Base-by-base conservation (phyloP, 208 protist genomes). In the Leptomonas seymouri region DNA sequence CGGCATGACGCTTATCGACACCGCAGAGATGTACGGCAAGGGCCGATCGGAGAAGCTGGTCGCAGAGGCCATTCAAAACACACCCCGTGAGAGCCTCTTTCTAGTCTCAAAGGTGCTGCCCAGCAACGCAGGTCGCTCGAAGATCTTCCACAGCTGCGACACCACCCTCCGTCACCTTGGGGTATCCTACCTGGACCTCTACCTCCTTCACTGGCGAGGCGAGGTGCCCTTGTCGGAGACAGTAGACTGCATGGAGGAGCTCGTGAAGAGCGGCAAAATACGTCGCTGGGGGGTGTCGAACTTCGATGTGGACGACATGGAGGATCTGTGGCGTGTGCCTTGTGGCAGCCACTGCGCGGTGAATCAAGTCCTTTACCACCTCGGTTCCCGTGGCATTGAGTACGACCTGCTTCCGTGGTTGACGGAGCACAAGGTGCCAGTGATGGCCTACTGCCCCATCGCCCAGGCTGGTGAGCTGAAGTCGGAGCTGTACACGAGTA, bases 41-140 rank as follows among this genome's bases (percentile, higher is more conserved):
- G 81, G 81, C 16, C 70, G 76, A 0, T 82, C 75, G 12, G 76
- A 86, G 62, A n/a, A 58, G 45, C 68, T 86, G 30, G 68, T 82
- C n/a, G 77, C 65, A 5, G 67, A 82, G 56, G 81, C 72, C 27
- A 86, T 86, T 44, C 48, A 61, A 2, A 46, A 49, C n/a, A 55
- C 45, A 9, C 60, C 67, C 5, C 83, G 96, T 23, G 90, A 97
- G 16, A 76, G 94, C 50, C 65, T 98, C 36, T 98, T 94, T 59
- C 62, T 98, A 31, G 96, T 94, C 0, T 94, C 90, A 11, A 98
- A 98, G 71, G 78, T 98, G 53, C 93, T 92, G 68, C 95, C 96
- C 23, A 94, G 75, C 8, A 89, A 95, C 64, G 95, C 98, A 31
- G 69, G 76, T 21, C 79, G 72, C 18, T 65, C 84, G 48, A 30